phyloP scores from a whole-genome alignment of 371 early-diverging fungal species.

The Zopfochytrium polystomum region DNA sequence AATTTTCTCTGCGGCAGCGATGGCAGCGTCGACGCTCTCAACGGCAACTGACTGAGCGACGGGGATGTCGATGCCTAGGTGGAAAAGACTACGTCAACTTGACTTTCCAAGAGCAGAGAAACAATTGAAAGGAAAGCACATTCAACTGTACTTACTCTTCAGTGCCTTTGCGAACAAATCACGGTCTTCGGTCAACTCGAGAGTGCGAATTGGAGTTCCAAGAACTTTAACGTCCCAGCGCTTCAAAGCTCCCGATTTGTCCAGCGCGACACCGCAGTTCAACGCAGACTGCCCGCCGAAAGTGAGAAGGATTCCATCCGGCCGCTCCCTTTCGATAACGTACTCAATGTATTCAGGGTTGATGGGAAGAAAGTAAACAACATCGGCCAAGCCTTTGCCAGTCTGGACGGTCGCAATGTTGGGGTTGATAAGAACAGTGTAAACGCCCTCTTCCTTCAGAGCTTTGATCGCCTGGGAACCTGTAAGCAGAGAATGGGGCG shows the following conservation, averaged over 20 bases:
- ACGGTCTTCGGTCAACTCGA: slow-evolving; percentile 87
- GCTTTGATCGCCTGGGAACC: slow-evolving; percentile 95
- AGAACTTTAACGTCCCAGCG: slow-evolving; percentile 80
- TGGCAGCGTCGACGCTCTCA: slow-evolving; percentile 73
- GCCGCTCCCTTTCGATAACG: slow-evolving; percentile 83
- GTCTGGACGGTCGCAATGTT: slow-evolving; percentile 98
- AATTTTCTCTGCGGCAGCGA: slow-evolving; percentile 77
- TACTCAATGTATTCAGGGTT: slow-evolving; percentile 86
- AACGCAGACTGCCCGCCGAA: slow-evolving; percentile 95
- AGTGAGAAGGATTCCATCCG: slow-evolving; percentile 89
- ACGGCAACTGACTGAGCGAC: slow-evolving; percentile 85
- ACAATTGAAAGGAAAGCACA: slow-evolving; percentile 1
- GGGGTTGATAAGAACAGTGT: slow-evolving; percentile 91
- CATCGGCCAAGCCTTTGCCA: slow-evolving; percentile 85
- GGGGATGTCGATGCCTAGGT: slow-evolving; percentile 73
- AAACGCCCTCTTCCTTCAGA: slow-evolving; percentile 80
- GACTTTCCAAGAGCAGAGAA: slow-evolving; percentile 1
- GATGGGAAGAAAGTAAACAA: slow-evolving; percentile 91
- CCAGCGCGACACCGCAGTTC: slow-evolving; percentile 84
- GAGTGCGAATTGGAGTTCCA: slow-evolving; percentile 88
- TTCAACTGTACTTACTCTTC: slow-evolving; percentile 49
- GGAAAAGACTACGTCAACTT: slow-evolving; percentile 2
- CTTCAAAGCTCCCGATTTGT: slow-evolving; percentile 74
- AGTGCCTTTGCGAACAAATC: slow-evolving; percentile 89
- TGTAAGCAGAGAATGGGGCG: slow-evolving; percentile 9